phyloP scores from a whole-genome alignment of 2,329 filamentous ascomycete species.

The Ophioceras dolichostomum region DNA sequence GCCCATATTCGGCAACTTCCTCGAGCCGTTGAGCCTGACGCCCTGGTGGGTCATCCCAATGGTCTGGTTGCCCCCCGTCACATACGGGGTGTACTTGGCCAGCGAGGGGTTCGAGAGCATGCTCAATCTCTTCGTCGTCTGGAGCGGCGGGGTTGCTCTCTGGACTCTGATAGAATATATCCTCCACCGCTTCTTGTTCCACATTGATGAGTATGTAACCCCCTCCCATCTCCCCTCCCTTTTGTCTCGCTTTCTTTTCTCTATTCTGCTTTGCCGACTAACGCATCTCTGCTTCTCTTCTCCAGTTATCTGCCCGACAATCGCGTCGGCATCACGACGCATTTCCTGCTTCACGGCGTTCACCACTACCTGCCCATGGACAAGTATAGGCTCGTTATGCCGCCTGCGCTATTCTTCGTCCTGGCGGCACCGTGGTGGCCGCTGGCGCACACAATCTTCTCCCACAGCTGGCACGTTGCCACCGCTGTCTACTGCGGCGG shows the following conservation, averaged over 20 bases:
- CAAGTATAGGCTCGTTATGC: slow-evolving; percentile 93
- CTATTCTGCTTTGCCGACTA: too few relatives aligned
- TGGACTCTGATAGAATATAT: slow-evolving; percentile 90
- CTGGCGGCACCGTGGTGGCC: slow-evolving; percentile 89
- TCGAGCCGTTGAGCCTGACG: slow-evolving; percentile 94
- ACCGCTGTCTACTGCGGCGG: slow-evolving; percentile 75
- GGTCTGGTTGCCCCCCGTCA: slow-evolving; percentile 71
- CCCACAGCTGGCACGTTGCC: slow-evolving; percentile 73
- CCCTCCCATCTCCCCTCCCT: too few relatives aligned
- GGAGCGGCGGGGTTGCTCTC: slow-evolving; percentile 56
- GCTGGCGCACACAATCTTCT: slow-evolving; percentile 72
- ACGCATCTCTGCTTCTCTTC: background rate
- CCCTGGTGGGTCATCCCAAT: slow-evolving; percentile 85
- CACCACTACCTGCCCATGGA: slow-evolving; percentile 99
- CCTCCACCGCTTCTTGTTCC: slow-evolving; percentile 84
- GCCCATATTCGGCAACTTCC: slow-evolving; percentile 91
- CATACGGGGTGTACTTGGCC: slow-evolving; percentile 59
- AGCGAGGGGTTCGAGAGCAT: slow-evolving; percentile 43
- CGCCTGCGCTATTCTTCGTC: slow-evolving; percentile 71
- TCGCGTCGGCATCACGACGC: slow-evolving; percentile 68
- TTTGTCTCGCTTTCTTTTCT: background rate
- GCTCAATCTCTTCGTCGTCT: slow-evolving; percentile 45
- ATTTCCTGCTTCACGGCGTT: slow-evolving; percentile 92
- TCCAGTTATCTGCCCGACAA: slow-evolving; percentile 80
- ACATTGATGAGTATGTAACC: slow-evolving; percentile 78